Percentiles rank a stretch among this genome's conserved stretches.
phyloP scores from a whole-genome alignment of 345 rosid genomes.

The Citrus inodora region DNA sequence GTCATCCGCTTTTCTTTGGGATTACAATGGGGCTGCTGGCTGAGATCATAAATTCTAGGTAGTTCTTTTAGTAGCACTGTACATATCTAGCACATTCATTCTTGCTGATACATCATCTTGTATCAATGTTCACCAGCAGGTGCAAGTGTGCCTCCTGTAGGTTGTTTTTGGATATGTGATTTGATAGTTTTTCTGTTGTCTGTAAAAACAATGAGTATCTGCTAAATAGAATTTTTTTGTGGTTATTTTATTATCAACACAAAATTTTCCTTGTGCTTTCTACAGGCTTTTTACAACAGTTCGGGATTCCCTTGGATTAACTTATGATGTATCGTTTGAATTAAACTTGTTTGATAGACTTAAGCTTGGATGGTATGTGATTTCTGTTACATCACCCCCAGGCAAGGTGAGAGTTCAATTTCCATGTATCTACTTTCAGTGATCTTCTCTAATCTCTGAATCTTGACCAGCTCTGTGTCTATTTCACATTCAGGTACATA shows the following conservation, averaged over 20 bases:
- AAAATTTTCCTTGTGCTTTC: slow-evolving; percentile 6
- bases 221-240: no score
- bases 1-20: slow-evolving; percentile 93
- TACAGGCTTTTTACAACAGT: slow-evolving; percentile 99
- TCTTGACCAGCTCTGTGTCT: slow-evolving; percentile 21
- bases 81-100: slow-evolving; percentile 3
- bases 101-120: background rate
- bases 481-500: slow-evolving; percentile 57
- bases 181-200: background rate
- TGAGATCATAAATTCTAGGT: slow-evolving; percentile 98
- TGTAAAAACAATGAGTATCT: background rate
- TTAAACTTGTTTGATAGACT: slow-evolving; percentile 92
- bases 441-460: slow-evolving; percentile 5
- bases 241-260: background rate
- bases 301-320: slow-evolving; percentile 96
- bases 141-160: background rate
- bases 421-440: slow-evolving; percentile 9
- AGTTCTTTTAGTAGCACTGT: slow-evolving; percentile 15
- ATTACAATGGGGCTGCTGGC: slow-evolving; percentile 91
- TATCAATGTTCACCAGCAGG: background rate
- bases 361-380: slow-evolving; percentile 98
- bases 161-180: slow-evolving; percentile 1
- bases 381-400: slow-evolving; percentile 98
- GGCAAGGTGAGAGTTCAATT: slow-evolving; percentile 59
- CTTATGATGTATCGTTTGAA: slow-evolving; percentile 98